Conservation (phyloP, 257 asterid genomes). For the Cynanchum wilfordii region DNA sequence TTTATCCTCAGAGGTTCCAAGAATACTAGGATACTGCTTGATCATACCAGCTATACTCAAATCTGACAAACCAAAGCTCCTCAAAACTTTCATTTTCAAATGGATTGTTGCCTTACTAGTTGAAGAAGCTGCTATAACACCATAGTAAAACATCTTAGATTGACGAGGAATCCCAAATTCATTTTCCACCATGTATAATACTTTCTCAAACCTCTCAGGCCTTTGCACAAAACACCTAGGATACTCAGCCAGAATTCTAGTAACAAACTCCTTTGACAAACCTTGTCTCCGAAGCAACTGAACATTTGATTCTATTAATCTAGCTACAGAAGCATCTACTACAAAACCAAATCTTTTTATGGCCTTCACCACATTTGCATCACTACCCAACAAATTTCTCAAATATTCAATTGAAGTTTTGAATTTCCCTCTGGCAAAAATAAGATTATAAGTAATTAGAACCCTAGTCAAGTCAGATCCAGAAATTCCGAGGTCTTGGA, state of each 20-base stretch:
- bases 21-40: not conserved
- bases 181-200: conserved; percentile 16
- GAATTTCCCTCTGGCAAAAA: conserved; percentile 5
- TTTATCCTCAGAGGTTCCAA: conserved; percentile 8
- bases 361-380: conserved; percentile 9
- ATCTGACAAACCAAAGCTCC: conserved; percentile 29
- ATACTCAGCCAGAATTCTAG: not conserved
- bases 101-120: conserved; percentile 4
- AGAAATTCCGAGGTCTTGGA: conserved; percentile 21
- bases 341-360: conserved; percentile 6
- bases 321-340: conserved; percentile 4
- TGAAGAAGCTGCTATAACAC: conserved; percentile 1
- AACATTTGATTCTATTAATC: conserved; percentile 1
- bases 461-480: conserved; percentile 14
- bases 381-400: conserved; percentile 16
- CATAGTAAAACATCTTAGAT: conserved; percentile 20
- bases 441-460: not conserved
- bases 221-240: conserved; percentile 5
- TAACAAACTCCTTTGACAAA: not conserved
- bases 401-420: conserved; percentile 12
- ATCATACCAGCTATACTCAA: conserved; percentile 13
- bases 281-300: conserved; percentile 17
- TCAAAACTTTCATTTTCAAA: conserved; percentile 10
- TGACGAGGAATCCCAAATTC: conserved; percentile 18
- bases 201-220: conserved; percentile 13